phyloP scores from a whole-genome alignment of 257 asterid species.

The Gentiana straminea region DNA sequence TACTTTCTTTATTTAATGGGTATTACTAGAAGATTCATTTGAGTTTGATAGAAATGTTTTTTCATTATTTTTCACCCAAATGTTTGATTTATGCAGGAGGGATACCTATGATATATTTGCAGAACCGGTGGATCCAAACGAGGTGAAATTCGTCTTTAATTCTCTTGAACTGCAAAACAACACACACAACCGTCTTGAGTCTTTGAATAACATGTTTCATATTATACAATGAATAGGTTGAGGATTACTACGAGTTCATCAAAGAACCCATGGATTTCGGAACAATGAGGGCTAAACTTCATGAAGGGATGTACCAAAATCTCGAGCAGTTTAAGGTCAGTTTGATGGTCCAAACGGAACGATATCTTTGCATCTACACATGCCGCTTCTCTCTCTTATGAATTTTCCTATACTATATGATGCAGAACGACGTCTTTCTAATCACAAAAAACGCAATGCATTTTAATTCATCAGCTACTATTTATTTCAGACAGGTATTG shows the following conservation, averaged over 20 bases:
- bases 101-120: conserved; percentile 72
- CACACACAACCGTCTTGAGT: no score
- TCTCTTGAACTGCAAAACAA: neutral
- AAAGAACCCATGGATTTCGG: conserved; percentile 92
- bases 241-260: conserved; percentile 64
- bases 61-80: neutral
- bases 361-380: neutral
- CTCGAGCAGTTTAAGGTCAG: conserved; percentile 75
- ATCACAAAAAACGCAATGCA: conserved; percentile 87
- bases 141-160: conserved; percentile 27
- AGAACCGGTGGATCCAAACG: conserved; percentile 69
- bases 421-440: conserved; percentile 79
- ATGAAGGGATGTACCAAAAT: conserved; percentile 69
- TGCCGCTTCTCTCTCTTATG: neutral
- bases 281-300: conserved; percentile 94
- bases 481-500: conserved; percentile 65
- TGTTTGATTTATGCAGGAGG: conserved; percentile 31
- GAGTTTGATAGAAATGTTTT: neutral
- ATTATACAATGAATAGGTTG: conserved; percentile 34
- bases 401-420: neutral
- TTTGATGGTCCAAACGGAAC: conserved; percentile 1
- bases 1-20: conserved; percentile 1
- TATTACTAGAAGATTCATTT: neutral
- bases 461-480: conserved; percentile 62
- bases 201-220: neutral